These are phyloP conservation scores for Boechera stricta DNA, from an alignment of 345 rosid species.

Conservation along the genomic window DNA sequence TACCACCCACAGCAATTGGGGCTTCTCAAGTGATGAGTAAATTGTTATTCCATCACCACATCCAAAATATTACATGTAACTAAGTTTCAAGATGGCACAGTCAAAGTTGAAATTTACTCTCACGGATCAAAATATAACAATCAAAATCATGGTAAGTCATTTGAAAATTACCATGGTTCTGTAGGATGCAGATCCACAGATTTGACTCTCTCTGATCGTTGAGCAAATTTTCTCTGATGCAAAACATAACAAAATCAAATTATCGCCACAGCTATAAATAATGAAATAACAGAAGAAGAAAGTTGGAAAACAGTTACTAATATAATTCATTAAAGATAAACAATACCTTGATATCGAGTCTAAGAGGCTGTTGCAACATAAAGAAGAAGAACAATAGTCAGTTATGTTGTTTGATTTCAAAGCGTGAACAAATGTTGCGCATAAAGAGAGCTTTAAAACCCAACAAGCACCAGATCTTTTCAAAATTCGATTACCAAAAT, in stretches of 20 bases:
- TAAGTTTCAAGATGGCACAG: neutral
- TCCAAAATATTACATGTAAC: neutral
- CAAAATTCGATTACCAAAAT: constrained; percentile 10
- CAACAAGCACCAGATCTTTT: constrained; percentile 25
- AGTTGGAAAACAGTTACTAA: neutral
- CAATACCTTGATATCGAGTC: constrained; percentile 47
- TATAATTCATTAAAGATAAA: neutral
- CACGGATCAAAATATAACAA: no score
- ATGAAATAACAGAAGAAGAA: neutral
- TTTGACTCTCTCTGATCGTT: constrained; percentile 69
- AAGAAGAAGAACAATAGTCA: constrained; percentile 21
- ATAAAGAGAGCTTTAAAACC: constrained; percentile 4
- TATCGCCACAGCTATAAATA: neutral
- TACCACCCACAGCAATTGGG: neutral
- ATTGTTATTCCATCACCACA: constrained; percentile 9
- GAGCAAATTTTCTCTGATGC: constrained; percentile 60
- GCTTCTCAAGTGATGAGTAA: neutral
- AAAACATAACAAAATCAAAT: constrained; percentile 32
- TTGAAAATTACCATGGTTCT: constrained; percentile 64
- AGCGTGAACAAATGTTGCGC: neutral
- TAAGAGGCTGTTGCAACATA: constrained; percentile 43
- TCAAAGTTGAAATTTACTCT: neutral
- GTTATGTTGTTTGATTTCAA: neutral
- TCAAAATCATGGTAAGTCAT: no score
- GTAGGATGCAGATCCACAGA: constrained; percentile 75